Evolutionary conservation across 164 flowering plant species (phyloP).

Genomic region (Nelumbo lutea): DNA sequence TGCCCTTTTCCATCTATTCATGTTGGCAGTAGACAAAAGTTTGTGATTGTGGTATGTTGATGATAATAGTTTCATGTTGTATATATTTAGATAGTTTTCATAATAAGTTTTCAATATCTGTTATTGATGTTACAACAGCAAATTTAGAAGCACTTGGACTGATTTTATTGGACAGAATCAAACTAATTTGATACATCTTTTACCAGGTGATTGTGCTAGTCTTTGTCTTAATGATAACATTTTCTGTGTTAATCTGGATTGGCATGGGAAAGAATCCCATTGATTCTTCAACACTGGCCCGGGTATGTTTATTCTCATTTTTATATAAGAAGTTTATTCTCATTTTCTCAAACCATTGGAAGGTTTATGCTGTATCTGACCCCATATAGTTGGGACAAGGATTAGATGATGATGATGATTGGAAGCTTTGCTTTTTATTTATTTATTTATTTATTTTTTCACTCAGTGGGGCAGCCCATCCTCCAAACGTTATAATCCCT

Average conservation of each 20-base stretch:
- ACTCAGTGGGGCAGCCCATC: no score
- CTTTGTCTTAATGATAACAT: slow-evolving; percentile 54
- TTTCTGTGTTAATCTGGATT: slow-evolving; percentile 76
- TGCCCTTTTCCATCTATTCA: slow-evolving; percentile 42
- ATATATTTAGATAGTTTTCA: slow-evolving; percentile 1
- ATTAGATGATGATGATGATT: no score
- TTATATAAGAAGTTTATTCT: not conserved
- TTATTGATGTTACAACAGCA: not conserved
- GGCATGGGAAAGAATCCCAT: slow-evolving; percentile 63
- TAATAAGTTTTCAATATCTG: not conserved
- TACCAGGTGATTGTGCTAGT: slow-evolving; percentile 51
- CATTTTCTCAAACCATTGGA: not conserved
- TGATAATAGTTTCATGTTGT: slow-evolving; percentile 3
- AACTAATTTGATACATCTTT: slow-evolving; percentile 8
- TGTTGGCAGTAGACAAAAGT: slow-evolving; percentile 76
- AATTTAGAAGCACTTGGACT: not conserved
- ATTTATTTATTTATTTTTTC: no score
- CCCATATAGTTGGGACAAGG: no score
- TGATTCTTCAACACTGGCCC: slow-evolving; percentile 62
- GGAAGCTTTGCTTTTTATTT: no score
- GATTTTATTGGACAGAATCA: not conserved
- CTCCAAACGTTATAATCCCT: no score
- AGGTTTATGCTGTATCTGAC: not conserved
- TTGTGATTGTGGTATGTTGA: slow-evolving; percentile 66
- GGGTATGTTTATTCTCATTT: slow-evolving; percentile 39